Evolutionary conservation across 2,329 filamentous ascomycete species (phyloP).

Genomic region (Aspergillus chevalieri): DNA sequence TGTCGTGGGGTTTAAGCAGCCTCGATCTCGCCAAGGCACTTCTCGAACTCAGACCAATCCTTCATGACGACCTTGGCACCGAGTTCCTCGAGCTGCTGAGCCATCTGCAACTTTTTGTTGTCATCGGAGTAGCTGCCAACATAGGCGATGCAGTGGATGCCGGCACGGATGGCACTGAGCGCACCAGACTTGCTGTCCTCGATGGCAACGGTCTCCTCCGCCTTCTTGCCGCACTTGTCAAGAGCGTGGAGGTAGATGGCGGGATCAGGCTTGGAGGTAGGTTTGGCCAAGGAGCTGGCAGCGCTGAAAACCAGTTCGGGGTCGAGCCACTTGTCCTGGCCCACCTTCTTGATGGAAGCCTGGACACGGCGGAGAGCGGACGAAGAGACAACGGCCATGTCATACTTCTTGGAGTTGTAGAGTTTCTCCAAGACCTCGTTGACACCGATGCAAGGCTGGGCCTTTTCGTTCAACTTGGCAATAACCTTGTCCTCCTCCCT

Average conservation of each 20-base stretch:
- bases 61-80: slow-evolving; percentile 58
- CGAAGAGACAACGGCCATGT: slow-evolving; percentile 72
- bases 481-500: slow-evolving; percentile 80
- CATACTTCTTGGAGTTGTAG: slow-evolving; percentile 57
- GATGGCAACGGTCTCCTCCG: slow-evolving; percentile 69
- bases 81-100: slow-evolving; percentile 52
- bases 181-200: slow-evolving; percentile 87
- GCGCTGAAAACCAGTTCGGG: slow-evolving; percentile 72
- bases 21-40: slow-evolving; percentile 40
- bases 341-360: slow-evolving; percentile 72
- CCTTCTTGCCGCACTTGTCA: slow-evolving; percentile 63
- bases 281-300: slow-evolving; percentile 67
- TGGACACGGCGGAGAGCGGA: slow-evolving; percentile 71
- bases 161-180: slow-evolving; percentile 67
- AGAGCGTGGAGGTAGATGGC: slow-evolving; percentile 79
- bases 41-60: slow-evolving; percentile 42
- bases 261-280: slow-evolving; percentile 87
- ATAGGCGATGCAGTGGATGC: slow-evolving; percentile 77
- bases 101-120: slow-evolving; percentile 60
- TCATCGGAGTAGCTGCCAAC: slow-evolving; percentile 66
- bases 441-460: slow-evolving; percentile 63
- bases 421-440: slow-evolving; percentile 63
- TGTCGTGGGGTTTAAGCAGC: slow-evolving; percentile 14
- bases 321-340: slow-evolving; percentile 74
- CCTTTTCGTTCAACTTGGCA: slow-evolving; percentile 64